phyloP scores from a whole-genome alignment of 169 alveolate species.

The Plasmodium gonderi region DNA sequence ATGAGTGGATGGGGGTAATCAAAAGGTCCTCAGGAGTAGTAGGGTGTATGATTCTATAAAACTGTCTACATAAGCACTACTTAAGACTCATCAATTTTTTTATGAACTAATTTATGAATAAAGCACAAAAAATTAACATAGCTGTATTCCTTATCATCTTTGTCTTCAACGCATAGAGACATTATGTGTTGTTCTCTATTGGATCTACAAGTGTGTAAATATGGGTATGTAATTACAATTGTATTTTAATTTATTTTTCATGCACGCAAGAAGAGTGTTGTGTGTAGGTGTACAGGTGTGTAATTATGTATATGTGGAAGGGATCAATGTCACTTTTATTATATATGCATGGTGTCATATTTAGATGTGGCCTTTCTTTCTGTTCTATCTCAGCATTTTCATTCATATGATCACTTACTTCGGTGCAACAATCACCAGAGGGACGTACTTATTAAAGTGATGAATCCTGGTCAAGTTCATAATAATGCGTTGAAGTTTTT shows the following conservation, averaged over 20 bases:
- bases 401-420: constrained; percentile 19
- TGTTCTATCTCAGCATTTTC: background rate
- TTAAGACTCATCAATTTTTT: constrained; percentile 66
- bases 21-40: constrained; percentile 2
- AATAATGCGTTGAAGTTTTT: constrained; percentile 59
- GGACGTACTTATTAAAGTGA: constrained; percentile 51
- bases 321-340: too few species aligned
- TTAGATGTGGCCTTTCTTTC: too few species aligned
- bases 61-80: background rate
- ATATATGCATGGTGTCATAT: too few species aligned
- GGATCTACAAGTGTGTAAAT: background rate
- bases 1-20: constrained; percentile 5
- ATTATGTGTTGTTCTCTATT: constrained; percentile 10
- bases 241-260: background rate
- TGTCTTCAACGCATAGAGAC: constrained; percentile 67
- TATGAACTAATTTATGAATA: constrained; percentile 72
- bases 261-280: too few species aligned
- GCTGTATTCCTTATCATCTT: constrained; percentile 72
- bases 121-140: constrained; percentile 70
- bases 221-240: background rate
- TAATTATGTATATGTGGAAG: too few species aligned
- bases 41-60: background rate
- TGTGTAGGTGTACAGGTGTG: too few species aligned
- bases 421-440: constrained; percentile 58
- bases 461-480: constrained; percentile 46